Conservation (phyloP, 331 rosid species). For the Prunus yedoensis region DNA sequence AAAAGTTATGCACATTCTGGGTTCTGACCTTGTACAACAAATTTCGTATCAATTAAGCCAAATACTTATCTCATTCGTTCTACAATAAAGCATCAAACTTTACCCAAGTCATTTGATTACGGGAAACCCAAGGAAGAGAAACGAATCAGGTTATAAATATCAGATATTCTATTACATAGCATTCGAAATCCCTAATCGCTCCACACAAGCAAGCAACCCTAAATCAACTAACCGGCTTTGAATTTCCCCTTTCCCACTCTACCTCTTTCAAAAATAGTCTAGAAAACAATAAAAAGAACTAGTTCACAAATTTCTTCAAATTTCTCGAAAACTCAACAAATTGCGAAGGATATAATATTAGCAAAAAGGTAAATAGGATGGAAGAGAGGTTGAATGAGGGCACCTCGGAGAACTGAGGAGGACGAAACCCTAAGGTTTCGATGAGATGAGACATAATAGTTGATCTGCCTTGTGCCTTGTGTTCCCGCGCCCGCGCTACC, state of each 20-base stretch:
- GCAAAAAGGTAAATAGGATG: background rate
- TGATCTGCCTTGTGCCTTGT: background rate
- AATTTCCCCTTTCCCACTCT: background rate
- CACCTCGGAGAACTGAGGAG: constrained; percentile 82
- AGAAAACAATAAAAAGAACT: background rate
- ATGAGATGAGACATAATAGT: constrained; percentile 23
- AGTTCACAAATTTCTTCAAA: background rate
- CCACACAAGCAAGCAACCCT: background rate
- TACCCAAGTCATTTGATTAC: background rate
- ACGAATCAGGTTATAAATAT: background rate
- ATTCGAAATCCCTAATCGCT: background rate
- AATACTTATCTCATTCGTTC: background rate
- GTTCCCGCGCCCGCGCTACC: background rate
- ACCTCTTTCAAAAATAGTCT: background rate
- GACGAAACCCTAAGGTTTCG: constrained; percentile 47
- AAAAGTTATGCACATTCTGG: background rate
- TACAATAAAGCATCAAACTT: background rate
- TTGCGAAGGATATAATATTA: background rate
- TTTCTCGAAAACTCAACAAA: background rate
- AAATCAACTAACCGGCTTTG: background rate
- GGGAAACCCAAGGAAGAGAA: background rate
- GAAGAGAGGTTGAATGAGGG: background rate
- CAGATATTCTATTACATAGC: background rate
- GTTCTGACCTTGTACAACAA: background rate
- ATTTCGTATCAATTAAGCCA: background rate